Conservation (phyloP, 2,329 filamentous ascomycete species). For the Arachnomyces sp. region DNA sequence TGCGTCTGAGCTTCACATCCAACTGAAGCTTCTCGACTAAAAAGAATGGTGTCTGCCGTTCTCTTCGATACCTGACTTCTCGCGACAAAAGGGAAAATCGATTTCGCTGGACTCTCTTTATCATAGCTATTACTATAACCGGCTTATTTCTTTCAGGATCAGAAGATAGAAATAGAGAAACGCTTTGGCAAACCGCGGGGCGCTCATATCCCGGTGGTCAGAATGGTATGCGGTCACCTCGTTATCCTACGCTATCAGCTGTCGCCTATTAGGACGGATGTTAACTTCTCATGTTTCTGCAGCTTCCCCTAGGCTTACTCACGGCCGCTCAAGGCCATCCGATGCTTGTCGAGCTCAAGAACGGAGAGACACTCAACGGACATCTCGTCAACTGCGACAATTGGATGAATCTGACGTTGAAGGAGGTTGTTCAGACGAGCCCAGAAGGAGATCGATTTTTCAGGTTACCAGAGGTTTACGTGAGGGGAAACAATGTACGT, state of each 20-base stretch:
- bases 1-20: no score
- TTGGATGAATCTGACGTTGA: constrained; percentile 98
- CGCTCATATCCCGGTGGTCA: no score
- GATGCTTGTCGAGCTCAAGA: constrained; percentile 96
- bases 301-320: constrained; percentile 69
- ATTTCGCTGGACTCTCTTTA: no score
- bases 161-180: no score
- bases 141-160: no score
- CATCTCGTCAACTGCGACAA: constrained; percentile 96
- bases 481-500: constrained; percentile 92
- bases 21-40: constrained; percentile 1
- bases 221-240: neutral
- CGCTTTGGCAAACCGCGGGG: no score
- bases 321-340: constrained; percentile 96
- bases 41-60: constrained; percentile 3
- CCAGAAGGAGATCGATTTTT: constrained; percentile 93
- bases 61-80: no score
- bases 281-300: neutral
- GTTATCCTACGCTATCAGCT: constrained; percentile 19
- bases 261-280: neutral
- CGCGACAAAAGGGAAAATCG: no score
- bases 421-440: constrained; percentile 94
- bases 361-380: constrained; percentile 93
- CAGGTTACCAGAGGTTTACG: constrained; percentile 85
- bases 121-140: no score